Conservation (phyloP, 176 grass and related monocot genomes). For the Oryza rufipogon region DNA sequence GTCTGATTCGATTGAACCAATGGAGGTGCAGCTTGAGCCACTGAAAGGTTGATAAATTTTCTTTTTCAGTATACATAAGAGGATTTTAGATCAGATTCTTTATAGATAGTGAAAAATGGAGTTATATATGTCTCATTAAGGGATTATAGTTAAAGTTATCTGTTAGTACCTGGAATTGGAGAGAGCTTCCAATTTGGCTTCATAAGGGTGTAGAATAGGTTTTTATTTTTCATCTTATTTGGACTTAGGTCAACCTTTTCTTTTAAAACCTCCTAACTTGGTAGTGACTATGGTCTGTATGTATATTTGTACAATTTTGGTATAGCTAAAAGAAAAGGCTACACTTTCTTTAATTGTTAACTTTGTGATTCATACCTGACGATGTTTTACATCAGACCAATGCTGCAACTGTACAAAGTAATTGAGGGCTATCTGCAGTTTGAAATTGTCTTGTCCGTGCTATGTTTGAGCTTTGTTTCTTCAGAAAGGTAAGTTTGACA, state of each 20-base stretch:
- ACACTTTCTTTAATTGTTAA: neutral
- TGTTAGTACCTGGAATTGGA: conserved; percentile 7
- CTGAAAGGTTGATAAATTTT: conserved; percentile 53
- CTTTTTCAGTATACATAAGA: conserved; percentile 28
- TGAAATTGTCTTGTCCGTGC: neutral
- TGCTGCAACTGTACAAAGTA: neutral
- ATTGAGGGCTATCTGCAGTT: neutral
- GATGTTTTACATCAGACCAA: neutral
- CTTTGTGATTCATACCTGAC: neutral
- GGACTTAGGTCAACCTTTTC: conserved; percentile 9
- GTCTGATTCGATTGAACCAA: conserved; percentile 49
- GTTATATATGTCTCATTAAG: conserved; percentile 20
- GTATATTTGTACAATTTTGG: conserved; percentile 43
- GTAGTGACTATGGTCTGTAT: conserved; percentile 41
- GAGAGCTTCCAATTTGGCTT: conserved; percentile 13
- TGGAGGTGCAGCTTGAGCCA: conserved; percentile 80
- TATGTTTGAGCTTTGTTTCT: neutral
- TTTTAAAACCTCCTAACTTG: conserved; percentile 37
- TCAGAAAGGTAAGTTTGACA: neutral
- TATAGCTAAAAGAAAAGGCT: conserved; percentile 28
- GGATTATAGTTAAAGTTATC: conserved; percentile 11
- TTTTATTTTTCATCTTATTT: conserved; percentile 42
- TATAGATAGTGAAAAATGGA: conserved; percentile 20
- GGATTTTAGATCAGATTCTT: conserved; percentile 37
- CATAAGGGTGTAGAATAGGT: conserved; percentile 44